Evolutionary conservation across 75 land plant species (phyloP), one percentile per base, ranked within the genome.

Genomic region (Larix kaempferi): DNA sequence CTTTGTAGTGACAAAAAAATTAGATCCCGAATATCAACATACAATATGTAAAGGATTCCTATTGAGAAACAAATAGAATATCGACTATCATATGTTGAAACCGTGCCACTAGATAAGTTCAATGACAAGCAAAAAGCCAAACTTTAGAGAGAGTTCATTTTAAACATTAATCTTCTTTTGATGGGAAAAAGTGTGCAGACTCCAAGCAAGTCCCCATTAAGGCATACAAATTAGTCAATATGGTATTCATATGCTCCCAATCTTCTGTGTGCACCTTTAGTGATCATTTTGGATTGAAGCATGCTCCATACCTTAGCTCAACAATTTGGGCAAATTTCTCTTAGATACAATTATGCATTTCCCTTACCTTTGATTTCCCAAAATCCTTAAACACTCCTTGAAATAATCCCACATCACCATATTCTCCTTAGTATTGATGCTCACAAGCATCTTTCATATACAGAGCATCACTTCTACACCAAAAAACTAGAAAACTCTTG

Each of bases 371-470:
- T 52, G 99, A 96, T 23, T 65, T 55, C 29, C 84, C 75, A 74
- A 96, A 96, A 23, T 91, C 91, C 76, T 85, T 89, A 65, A 96
- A 90, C 52, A 96, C 79, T 0, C 99, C 99, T 15, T 98, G 86
- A 73, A 92, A 94, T 56, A 96, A 78, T 4, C 99, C 99, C 25
- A 94, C 75, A 78, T 96, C 99, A 11, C 92, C 99, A 22, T 96
- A 98, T 14, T 89, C 96, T 44, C 92, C 90, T 74, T 91, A 88
- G 55, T 91, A 88, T 59, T 87, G 88, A 79, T 96, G 99, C 83
- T 96, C 99, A 66, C 99, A 96, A 41, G 92, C 89, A 59, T 94
- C 98, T 55, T 93, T 87, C 4, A 94, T 89, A 82, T 94, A 94
- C 69, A 96, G 82, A 0, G 85, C 84, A 82, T 96, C 99, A 6